phyloP scores from a whole-genome alignment of 1,284 basidiomycete genomes.

The Apiotrichum mycotoxinovorans region DNA sequence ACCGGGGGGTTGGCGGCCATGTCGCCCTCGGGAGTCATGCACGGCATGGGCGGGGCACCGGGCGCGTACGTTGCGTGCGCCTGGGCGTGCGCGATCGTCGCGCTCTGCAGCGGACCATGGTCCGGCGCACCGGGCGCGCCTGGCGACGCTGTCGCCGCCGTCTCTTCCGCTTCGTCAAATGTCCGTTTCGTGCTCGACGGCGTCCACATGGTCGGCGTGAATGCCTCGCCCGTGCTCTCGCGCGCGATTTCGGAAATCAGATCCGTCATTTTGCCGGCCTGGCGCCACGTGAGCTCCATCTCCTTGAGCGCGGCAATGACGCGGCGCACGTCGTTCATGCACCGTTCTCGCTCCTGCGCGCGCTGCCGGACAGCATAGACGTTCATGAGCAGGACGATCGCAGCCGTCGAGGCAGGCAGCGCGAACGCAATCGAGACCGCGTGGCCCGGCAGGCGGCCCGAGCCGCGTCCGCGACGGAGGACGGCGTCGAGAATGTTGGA shows the following conservation, averaged over 20 bases:
- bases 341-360: conserved; percentile 58
- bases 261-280: conserved; percentile 46
- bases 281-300: conserved; percentile 56
- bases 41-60: not conserved
- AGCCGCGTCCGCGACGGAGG: conserved; percentile 35
- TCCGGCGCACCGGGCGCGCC: conserved; percentile 16
- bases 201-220: not conserved
- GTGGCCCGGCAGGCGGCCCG: conserved; percentile 51
- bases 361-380: conserved; percentile 69
- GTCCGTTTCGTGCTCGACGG: conserved; percentile 7
- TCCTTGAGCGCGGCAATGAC: conserved; percentile 62
- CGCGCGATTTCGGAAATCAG: conserved; percentile 30
- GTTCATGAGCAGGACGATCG: conserved; percentile 65
- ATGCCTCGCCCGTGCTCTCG: conserved; percentile 14
- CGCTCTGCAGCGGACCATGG: conserved; percentile 1
- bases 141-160: not conserved
- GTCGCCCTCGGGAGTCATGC: not conserved
- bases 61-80: conserved; percentile 2
- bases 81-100: conserved; percentile 6
- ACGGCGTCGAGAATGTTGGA: conserved; percentile 63
- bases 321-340: conserved; percentile 67
- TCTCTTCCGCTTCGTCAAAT: conserved; percentile 8
- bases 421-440: conserved; percentile 34
- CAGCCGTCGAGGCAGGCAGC: conserved; percentile 59
- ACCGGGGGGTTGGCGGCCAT: not conserved